Percentiles rank a stretch among this genome's conserved stretches.
Evolutionary conservation across 371 early-diverging fungal genomes (phyloP).

Genomic region (Neoconidiobolus thromboides): DNA sequence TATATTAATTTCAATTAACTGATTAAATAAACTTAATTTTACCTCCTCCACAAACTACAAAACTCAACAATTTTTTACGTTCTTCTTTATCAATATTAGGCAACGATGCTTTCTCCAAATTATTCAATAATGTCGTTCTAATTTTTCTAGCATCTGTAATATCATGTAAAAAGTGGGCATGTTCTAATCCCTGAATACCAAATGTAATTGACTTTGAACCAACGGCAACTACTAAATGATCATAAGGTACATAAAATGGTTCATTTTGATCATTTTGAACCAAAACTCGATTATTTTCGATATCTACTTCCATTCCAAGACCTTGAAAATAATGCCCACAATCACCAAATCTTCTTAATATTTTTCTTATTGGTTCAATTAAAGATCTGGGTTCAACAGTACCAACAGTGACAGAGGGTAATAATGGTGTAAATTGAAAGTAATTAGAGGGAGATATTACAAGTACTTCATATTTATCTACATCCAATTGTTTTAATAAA

Average conservation of each 20-base stretch:
- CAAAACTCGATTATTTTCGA: conserved; percentile 35
- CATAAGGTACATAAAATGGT: conserved; percentile 43
- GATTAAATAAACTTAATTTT: neutral
- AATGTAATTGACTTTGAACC: conserved; percentile 66
- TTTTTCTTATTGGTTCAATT: conserved; percentile 53
- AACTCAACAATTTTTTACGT: conserved; percentile 54
- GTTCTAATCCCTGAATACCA: conserved; percentile 57
- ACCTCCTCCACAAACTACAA: conserved; percentile 76
- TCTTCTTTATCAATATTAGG: conserved; percentile 57
- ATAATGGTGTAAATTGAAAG: conserved; percentile 71
- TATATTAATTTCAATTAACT: neutral
- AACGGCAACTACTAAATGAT: conserved; percentile 60
- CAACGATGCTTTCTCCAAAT: conserved; percentile 65
- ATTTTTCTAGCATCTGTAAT: conserved; percentile 52
- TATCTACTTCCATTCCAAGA: conserved; percentile 39
- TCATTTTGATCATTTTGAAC: conserved; percentile 19
- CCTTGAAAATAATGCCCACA: conserved; percentile 29
- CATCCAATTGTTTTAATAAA: conserved; percentile 37
- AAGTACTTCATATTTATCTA: conserved; percentile 49
- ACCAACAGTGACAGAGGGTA: conserved; percentile 58
- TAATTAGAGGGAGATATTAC: conserved; percentile 61
- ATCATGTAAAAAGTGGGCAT: conserved; percentile 44
- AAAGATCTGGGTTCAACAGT: conserved; percentile 58
- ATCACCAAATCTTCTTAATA: conserved; percentile 14
- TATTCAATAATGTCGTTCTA: conserved; percentile 38